These are phyloP conservation scores for Lophiotrema nucula DNA, from an alignment of 495 filamentous ascomycete genomes.

Conservation along the genomic window DNA sequence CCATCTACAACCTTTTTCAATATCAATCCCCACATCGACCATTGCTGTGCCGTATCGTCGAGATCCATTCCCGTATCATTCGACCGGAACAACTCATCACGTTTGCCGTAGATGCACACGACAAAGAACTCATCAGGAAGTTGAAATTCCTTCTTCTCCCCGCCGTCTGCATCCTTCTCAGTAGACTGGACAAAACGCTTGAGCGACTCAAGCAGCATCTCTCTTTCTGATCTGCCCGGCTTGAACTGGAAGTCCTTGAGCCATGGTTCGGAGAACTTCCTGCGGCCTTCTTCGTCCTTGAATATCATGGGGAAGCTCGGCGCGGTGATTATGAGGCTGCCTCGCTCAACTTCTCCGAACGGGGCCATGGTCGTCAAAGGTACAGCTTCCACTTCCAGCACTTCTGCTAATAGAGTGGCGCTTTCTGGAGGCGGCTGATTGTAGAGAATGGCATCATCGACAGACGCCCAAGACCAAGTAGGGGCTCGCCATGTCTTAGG, in stretches of 20 bases:
- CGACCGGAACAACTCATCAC: not conserved
- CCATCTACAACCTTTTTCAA: not conserved
- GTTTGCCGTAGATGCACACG: conserved; percentile 1
- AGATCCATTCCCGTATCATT: not conserved
- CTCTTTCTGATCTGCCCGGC: not conserved
- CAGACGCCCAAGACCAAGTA: conserved; percentile 5
- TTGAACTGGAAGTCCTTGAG: not conserved
- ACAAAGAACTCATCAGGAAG: not conserved
- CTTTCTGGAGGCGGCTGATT: not conserved
- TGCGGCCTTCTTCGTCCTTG: not conserved
- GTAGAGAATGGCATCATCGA: not conserved
- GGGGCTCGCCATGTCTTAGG: not conserved
- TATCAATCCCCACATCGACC: conserved; percentile 4
- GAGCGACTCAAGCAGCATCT: not conserved
- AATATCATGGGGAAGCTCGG: not conserved
- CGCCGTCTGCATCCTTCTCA: not conserved
- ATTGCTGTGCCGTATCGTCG: not conserved
- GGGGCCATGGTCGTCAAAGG: not conserved
- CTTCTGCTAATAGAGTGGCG: not conserved
- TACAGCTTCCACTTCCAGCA: not conserved
- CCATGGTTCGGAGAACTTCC: not conserved
- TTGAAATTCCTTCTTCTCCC: not conserved
- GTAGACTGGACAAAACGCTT: not conserved
- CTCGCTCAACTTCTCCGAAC: not conserved
- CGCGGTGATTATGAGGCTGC: not conserved